A percentile compares a stretch with the other conserved stretches of the same genome.
Conservation (phyloP, 2,329 filamentous ascomycete genomes). For the Fusarium guadeloupense region DNA sequence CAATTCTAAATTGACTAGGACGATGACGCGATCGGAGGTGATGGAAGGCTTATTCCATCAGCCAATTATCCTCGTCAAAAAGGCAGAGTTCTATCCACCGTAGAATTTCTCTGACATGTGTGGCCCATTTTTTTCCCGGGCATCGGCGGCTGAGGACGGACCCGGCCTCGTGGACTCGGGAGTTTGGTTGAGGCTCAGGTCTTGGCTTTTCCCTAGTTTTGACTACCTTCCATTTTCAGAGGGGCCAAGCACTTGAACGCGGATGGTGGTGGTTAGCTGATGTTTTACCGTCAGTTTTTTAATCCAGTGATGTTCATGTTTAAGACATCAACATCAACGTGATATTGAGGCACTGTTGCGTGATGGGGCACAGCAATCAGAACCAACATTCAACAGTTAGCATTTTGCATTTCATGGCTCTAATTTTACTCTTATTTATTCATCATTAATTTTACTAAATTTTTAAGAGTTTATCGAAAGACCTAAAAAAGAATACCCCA, state of each 20-base stretch:
- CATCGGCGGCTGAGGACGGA: constrained; percentile 16
- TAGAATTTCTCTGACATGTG: constrained; percentile 15
- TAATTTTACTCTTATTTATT: too few species aligned
- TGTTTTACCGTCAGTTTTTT: too few species aligned
- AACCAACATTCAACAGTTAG: too few species aligned
- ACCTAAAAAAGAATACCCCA: too few species aligned
- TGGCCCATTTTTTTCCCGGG: constrained; percentile 13
- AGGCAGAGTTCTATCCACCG: constrained; percentile 25
- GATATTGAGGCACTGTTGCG: too few species aligned
- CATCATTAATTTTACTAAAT: too few species aligned
- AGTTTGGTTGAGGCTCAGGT: constrained; percentile 8
- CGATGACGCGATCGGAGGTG: constrained; percentile 46
- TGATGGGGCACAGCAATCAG: too few species aligned
- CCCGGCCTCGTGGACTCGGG: constrained; percentile 19
- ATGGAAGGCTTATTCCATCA: constrained; percentile 26
- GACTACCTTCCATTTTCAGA: constrained; percentile 26
- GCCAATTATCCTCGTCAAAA: constrained; percentile 21
- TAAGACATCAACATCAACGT: too few species aligned
- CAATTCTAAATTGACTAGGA: constrained; percentile 32
- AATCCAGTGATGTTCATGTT: too few species aligned
- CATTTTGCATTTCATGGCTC: too few species aligned
- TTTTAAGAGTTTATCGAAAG: too few species aligned
- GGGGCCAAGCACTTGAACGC: neutral
- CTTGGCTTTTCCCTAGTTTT: constrained; percentile 3
- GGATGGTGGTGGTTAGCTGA: too few species aligned